Percentiles rank a stretch among this genome's conserved stretches.
Conservation (phyloP, 2,329 filamentous ascomycete species). For the Botrytis fabae region DNA sequence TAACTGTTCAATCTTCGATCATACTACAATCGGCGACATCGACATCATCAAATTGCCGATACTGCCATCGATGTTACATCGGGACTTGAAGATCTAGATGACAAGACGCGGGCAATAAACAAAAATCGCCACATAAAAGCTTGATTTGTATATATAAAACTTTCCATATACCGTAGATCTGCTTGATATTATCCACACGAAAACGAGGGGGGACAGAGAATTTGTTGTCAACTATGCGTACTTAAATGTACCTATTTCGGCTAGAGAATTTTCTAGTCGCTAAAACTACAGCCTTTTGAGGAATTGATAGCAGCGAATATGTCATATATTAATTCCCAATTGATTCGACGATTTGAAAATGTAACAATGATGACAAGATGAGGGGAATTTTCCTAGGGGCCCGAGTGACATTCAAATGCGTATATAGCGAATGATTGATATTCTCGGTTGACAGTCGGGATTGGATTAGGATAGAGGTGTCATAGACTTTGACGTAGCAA, state of each 20-base stretch:
- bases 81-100: not conserved
- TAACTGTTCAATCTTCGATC: not conserved
- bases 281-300: not conserved
- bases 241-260: too few relatives aligned
- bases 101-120: not conserved
- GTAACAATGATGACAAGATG: not conserved
- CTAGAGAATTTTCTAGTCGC: not conserved
- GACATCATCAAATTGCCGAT: not conserved
- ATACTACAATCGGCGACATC: slow-evolving; percentile 5
- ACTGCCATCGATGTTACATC: not conserved
- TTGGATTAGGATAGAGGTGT: not conserved
- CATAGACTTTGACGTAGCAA: not conserved
- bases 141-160: not conserved
- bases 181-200: not conserved
- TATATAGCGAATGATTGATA: not conserved
- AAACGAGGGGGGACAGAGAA: not conserved
- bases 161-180: not conserved
- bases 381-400: not conserved
- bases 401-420: not conserved
- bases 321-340: not conserved
- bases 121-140: not conserved
- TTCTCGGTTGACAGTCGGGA: not conserved
- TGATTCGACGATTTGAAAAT: not conserved
- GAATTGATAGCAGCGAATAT: not conserved
- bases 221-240: not conserved